phyloP scores from a whole-genome alignment of 805 yeast species.

The Saccharomycopsis fodiens region DNA sequence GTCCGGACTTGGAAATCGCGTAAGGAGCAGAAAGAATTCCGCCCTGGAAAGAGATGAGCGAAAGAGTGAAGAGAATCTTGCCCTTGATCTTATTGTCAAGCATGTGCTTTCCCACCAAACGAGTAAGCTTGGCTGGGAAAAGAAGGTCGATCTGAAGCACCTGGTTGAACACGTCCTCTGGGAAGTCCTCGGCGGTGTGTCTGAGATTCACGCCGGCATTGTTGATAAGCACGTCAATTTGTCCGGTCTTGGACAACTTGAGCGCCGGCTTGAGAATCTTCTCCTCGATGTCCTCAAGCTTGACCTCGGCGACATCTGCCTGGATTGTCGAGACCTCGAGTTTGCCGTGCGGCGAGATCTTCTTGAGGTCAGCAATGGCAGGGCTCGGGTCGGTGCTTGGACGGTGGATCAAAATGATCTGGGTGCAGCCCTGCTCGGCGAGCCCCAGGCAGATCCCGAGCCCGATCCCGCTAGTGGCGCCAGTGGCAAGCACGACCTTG shows the following conservation, averaged over 20 bases:
- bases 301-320: conserved; percentile 25
- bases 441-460: conserved; percentile 43
- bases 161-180: conserved; percentile 31
- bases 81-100: conserved; percentile 29
- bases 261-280: conserved; percentile 28
- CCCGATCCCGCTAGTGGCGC: conserved; percentile 55
- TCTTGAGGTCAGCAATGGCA: conserved; percentile 26
- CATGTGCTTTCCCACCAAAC: conserved; percentile 32
- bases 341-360: conserved; percentile 24
- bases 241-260: conserved; percentile 25
- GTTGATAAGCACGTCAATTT: conserved; percentile 35
- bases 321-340: conserved; percentile 24
- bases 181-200: conserved; percentile 29
- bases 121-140: conserved; percentile 32
- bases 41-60: conserved; percentile 36
- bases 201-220: conserved; percentile 36
- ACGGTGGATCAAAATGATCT: conserved; percentile 34
- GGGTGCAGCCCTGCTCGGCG: conserved; percentile 42
- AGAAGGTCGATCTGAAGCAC: conserved; percentile 36
- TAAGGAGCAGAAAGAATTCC: conserved; percentile 33
- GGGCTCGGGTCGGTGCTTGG: conserved; percentile 27
- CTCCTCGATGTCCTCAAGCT: conserved; percentile 26
- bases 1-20: conserved; percentile 29
- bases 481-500: conserved; percentile 40
- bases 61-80: conserved; percentile 36